phyloP scores from a whole-genome alignment of 1,284 basidiomycete species.

The Sphaerobolus stellatus region DNA sequence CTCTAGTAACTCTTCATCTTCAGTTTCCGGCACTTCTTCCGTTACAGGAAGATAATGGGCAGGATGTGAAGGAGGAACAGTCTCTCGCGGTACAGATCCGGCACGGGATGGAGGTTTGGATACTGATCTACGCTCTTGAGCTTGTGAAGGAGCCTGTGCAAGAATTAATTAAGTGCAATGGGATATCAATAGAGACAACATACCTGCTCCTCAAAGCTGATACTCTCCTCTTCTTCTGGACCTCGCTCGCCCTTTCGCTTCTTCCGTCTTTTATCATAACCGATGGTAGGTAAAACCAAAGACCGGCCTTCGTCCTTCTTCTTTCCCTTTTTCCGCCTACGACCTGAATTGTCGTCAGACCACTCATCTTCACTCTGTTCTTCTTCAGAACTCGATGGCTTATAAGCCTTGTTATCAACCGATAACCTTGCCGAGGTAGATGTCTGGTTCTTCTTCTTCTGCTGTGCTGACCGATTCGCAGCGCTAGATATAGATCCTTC shows the following conservation, averaged over 20 bases:
- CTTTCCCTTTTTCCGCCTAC: conserved; percentile 49
- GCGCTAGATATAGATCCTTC: conserved; percentile 28
- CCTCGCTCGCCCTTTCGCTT: conserved; percentile 41
- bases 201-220: conserved; percentile 46
- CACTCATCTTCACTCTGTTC: conserved; percentile 62
- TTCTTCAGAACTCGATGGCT: conserved; percentile 65
- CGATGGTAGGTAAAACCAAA: conserved; percentile 60
- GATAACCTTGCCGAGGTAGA: conserved; percentile 54
- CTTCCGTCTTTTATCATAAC: conserved; percentile 53
- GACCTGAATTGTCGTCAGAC: conserved; percentile 51
- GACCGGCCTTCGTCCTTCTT: conserved; percentile 52
- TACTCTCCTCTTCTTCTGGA: conserved; percentile 44
- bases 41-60: conserved; percentile 4
- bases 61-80: conserved; percentile 12
- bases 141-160: background rate
- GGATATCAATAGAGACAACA: conserved; percentile 14
- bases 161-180: background rate
- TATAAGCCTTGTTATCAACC: conserved; percentile 74
- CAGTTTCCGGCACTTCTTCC: conserved; percentile 8
- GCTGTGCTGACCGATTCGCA: conserved; percentile 22
- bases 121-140: conserved; percentile 3
- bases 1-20: conserved; percentile 2
- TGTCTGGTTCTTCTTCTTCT: conserved; percentile 34
- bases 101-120: conserved; percentile 20
- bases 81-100: conserved; percentile 32